phyloP scores from a whole-genome alignment of 2,329 filamentous ascomycete species.

The Amauroascus verrucosus region DNA sequence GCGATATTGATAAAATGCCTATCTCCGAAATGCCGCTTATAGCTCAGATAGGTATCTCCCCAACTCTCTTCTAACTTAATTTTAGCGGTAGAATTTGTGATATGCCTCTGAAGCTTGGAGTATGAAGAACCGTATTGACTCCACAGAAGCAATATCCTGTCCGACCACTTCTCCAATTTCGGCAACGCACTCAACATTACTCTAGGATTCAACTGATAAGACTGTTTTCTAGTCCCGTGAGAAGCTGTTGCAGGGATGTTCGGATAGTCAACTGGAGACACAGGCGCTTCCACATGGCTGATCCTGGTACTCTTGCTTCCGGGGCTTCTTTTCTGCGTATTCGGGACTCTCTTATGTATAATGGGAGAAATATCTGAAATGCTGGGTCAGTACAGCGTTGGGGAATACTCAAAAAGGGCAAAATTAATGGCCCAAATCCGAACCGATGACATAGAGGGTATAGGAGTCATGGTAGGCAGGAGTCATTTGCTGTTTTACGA shows the following conservation, averaged over 20 bases:
- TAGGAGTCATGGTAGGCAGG: not conserved
- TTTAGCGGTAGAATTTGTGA: conserved; percentile 5
- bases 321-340: not conserved
- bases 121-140: conserved; percentile 11
- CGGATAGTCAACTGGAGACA: not conserved
- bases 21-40: conserved; percentile 13
- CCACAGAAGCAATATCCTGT: conserved; percentile 11
- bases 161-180: conserved; percentile 11
- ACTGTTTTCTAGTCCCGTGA: not conserved
- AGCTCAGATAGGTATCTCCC: conserved; percentile 10
- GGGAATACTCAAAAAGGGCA: too few species aligned
- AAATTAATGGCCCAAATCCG: too few species aligned
- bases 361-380: not conserved
- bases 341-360: not conserved
- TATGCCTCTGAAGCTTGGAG: conserved; percentile 4
- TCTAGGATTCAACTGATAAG: conserved; percentile 4
- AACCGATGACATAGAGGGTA: not conserved
- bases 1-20: conserved; percentile 13
- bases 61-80: conserved; percentile 8
- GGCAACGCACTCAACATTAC: conserved; percentile 15
- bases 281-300: not conserved
- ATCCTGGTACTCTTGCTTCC: not conserved
- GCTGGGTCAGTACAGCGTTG: not conserved
- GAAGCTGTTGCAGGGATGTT: not conserved
- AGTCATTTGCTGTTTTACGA: too few species aligned